phyloP scores from a whole-genome alignment of 345 rosid genomes.

The Brassica cretica region DNA sequence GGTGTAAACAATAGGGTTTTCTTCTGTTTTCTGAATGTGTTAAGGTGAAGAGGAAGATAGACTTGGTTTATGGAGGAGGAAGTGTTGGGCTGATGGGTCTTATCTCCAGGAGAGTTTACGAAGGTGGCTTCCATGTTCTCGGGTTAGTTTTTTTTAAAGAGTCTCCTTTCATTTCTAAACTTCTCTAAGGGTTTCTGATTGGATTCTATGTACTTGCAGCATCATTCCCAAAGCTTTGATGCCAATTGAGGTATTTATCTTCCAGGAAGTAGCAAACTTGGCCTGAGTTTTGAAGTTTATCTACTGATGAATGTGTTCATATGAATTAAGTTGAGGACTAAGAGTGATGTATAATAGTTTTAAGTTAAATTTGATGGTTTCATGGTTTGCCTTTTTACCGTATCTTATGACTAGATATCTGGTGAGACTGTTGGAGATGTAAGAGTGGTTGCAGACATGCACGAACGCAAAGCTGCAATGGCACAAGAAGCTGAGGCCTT shows the following conservation, averaged over 20 bases:
- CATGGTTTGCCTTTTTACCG: not conserved
- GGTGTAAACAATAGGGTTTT: not conserved
- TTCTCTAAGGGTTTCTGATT: constrained; percentile 9
- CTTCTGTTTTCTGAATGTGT: constrained; percentile 18
- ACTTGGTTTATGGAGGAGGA: constrained; percentile 96
- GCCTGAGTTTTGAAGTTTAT: not conserved
- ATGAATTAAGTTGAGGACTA: not conserved
- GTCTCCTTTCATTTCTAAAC: constrained; percentile 2
- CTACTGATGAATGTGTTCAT: not conserved
- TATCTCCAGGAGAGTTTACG: constrained; percentile 75
- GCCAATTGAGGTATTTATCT: not conserved
- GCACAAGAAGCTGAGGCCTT: constrained; percentile 96
- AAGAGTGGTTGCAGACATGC: constrained; percentile 85
- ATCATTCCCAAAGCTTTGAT: not conserved
- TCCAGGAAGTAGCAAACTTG: not conserved
- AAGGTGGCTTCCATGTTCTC: constrained; percentile 89
- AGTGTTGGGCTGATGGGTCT: constrained; percentile 97
- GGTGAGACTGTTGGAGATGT: constrained; percentile 88
- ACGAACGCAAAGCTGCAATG: constrained; percentile 95
- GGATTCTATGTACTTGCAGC: not conserved
- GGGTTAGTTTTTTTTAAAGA: constrained; percentile 52
- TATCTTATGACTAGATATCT: constrained; percentile 59
- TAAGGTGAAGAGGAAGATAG: constrained; percentile 81
- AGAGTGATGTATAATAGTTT: not conserved
- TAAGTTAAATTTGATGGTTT: not conserved